Evolutionary conservation across 2,329 filamentous ascomycete genomes (phyloP).

Genomic region (Paraphoma chrysanthemicola): DNA sequence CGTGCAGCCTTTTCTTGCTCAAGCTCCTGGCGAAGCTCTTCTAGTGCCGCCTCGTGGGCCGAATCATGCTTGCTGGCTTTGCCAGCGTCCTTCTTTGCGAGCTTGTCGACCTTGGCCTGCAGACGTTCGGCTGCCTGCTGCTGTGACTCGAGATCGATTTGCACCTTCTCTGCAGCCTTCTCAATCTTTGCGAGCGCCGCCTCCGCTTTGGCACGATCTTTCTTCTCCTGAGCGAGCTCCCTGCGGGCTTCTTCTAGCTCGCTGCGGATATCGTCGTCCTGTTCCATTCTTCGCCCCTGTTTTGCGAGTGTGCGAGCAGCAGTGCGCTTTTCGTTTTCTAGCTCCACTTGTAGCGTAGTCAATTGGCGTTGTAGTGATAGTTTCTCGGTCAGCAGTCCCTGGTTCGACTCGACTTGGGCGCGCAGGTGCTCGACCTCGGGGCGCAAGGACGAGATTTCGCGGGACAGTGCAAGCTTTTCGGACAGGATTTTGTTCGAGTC

Average conservation of each 20-base stretch:
- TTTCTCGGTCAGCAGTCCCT: conserved; percentile 78
- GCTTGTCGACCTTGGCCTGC: conserved; percentile 43
- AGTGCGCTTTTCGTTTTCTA: conserved; percentile 81
- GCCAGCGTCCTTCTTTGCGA: conserved; percentile 36
- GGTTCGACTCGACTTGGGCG: conserved; percentile 66
- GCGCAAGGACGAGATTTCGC: conserved; percentile 65
- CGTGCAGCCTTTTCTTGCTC: conserved; percentile 51
- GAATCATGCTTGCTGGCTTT: conserved; percentile 47
- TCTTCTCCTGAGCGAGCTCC: conserved; percentile 55
- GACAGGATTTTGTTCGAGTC: conserved; percentile 74
- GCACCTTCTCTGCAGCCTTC: conserved; percentile 38
- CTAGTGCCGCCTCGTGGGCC: conserved; percentile 36
- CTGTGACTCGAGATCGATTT: conserved; percentile 41
- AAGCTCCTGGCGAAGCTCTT: conserved; percentile 46
- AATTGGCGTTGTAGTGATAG: conserved; percentile 80
- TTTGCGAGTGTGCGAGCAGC: conserved; percentile 64
- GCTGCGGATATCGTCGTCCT: conserved; percentile 55
- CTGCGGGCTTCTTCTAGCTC: conserved; percentile 55
- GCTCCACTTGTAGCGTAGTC: conserved; percentile 76
- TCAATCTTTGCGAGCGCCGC: conserved; percentile 47
- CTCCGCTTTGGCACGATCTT: conserved; percentile 52
- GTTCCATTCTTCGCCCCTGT: conserved; percentile 56
- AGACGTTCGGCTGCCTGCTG: conserved; percentile 37
- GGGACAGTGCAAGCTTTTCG: conserved; percentile 68
- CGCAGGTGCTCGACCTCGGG: conserved; percentile 69